A percentile compares a stretch with the other conserved stretches of the same genome.
These are phyloP conservation scores for Auriculariales sp. DNA, from an alignment of 768 basidiomycete species.

Conservation along the genomic window DNA sequence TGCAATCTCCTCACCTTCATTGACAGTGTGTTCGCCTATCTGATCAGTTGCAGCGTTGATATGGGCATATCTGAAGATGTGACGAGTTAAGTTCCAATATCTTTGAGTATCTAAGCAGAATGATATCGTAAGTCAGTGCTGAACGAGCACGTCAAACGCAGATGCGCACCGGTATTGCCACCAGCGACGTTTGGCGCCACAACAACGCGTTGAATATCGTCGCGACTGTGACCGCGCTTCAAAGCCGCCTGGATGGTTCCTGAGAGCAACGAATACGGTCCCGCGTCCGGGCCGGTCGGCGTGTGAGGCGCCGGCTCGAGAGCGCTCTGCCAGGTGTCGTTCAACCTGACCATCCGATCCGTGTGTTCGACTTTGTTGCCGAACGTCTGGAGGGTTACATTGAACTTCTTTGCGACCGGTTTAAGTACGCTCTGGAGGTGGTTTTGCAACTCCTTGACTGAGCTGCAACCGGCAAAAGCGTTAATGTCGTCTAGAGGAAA, in stretches of 20 bases:
- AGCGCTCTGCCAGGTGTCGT: constrained; percentile 6
- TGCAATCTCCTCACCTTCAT: not conserved
- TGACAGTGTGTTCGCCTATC: constrained; percentile 1
- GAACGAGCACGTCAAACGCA: not conserved
- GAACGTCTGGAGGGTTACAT: constrained; percentile 7
- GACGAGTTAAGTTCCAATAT: constrained; percentile 9
- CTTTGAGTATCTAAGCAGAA: constrained; percentile 6
- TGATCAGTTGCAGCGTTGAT: not conserved
- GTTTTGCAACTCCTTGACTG: constrained; percentile 4
- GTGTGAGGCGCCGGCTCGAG: constrained; percentile 11
- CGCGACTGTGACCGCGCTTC: not conserved
- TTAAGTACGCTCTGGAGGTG: constrained; percentile 3
- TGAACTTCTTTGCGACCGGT: constrained; percentile 4
- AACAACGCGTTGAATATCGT: not conserved
- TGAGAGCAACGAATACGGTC: constrained; percentile 6
- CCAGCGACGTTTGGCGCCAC: constrained; percentile 1
- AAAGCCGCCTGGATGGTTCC: constrained; percentile 10
- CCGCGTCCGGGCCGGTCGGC: constrained; percentile 5
- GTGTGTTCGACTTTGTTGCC: not conserved
- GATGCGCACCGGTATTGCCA: constrained; percentile 1
- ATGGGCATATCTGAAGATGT: constrained; percentile 12
- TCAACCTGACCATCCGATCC: not conserved
- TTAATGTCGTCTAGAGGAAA: no score
- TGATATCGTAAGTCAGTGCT: not conserved
- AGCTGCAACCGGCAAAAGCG: not conserved